Evolutionary conservation across 306 rosid species (phyloP), one percentile per base, ranked within the genome.

Genomic region (Oemleria cerasiformis): DNA sequence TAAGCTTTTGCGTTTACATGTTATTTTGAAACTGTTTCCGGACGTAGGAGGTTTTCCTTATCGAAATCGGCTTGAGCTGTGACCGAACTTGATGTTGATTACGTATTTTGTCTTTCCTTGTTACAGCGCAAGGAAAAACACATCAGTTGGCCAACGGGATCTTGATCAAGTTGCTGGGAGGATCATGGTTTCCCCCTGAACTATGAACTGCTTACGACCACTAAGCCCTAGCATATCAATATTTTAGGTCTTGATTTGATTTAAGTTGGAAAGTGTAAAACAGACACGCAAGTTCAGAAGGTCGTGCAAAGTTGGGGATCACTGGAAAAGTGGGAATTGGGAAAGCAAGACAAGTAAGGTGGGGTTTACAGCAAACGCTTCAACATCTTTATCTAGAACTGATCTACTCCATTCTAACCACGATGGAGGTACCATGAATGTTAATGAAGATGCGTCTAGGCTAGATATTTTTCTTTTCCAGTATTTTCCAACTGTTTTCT

Each of bases 111-210:
- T 48, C 6, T 62, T 55, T 9, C 13, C 59, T 57, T 67, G 59
- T 64, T 16, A 60, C 80, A 86, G 90, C 13, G 90, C 87, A 8
- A 80, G 90, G 73, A 86, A 23, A 78, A 86, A 83, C 78, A 86
- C 90, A 3, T 80, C 90, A 5, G 73, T 30, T 0, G 90, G 90
- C 5, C 85, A 76, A 64, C 78, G 87, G 44, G 90, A 86, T 61
- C 90, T 86, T 20, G 90, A 86, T 54, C 90, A 86, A 78, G 90
- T 86, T 78, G 87, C 87, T 17, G 90, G 90, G 16, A 60, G 87
- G n/a, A 86, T 86, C 25, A 84, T 81, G 23, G 77, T 83, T 63
- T 75, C 87, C 17, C 84, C 81, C 41, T 83, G 83, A 85, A 43
- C 73, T 47, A 20, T 56, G 61, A 41, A 63, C 41, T 34, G 36